A percentile compares a stretch with the other conserved stretches of the same genome.
Conservation (phyloP, 1,284 basidiomycete species). For the Pyrrhoderma lamaoense region DNA sequence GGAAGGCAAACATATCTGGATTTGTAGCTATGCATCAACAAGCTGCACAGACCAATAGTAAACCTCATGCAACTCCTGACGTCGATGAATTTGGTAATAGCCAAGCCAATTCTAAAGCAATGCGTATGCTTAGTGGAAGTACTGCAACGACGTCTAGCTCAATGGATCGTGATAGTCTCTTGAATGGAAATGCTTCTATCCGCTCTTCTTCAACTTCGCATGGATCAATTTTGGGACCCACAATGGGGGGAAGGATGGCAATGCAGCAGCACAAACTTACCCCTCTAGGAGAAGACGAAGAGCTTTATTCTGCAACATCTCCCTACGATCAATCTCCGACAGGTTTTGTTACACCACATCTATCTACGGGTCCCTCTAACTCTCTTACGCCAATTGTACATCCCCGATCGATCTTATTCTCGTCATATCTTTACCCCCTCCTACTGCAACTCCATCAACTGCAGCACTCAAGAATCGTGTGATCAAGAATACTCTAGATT, state of each 20-base stretch:
- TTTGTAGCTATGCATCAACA: slow-evolving; percentile 64
- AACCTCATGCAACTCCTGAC: slow-evolving; percentile 36
- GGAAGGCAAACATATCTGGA: slow-evolving; percentile 73
- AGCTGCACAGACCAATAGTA: slow-evolving; percentile 22
- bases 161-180: slow-evolving; percentile 48
- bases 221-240: slow-evolving; percentile 34
- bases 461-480: slow-evolving; percentile 80
- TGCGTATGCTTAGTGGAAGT: slow-evolving; percentile 71
- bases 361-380: slow-evolving; percentile 69
- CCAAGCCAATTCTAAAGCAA: slow-evolving; percentile 55
- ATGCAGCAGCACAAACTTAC: slow-evolving; percentile 43
- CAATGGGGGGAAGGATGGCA: slow-evolving; percentile 10
- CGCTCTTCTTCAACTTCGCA: slow-evolving; percentile 68
- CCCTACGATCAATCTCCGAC: slow-evolving; percentile 45
- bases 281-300: slow-evolving; percentile 65
- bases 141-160: slow-evolving; percentile 61
- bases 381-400: slow-evolving; percentile 74
- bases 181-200: slow-evolving; percentile 47
- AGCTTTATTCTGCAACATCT: slow-evolving; percentile 30
- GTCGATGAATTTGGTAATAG: slow-evolving; percentile 63
- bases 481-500: slow-evolving; percentile 79
- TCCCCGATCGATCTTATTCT: slow-evolving; percentile 89
- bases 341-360: slow-evolving; percentile 63
- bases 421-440: slow-evolving; percentile 80
- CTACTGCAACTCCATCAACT: slow-evolving; percentile 63